Evolutionary conservation across 257 asterid genomes (phyloP).

Genomic region (Petunia axillaris): DNA sequence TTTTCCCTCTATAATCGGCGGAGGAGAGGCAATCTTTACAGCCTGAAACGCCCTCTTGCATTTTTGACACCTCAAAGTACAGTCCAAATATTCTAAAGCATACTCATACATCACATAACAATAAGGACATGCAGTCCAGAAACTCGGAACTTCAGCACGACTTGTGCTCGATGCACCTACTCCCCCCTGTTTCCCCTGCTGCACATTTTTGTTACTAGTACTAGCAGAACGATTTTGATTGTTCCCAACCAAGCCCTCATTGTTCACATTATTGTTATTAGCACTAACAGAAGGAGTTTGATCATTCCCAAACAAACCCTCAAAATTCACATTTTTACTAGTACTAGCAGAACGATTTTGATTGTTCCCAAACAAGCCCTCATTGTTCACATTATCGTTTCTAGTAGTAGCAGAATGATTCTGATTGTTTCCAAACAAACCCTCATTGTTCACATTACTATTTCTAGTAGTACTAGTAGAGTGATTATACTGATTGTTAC

Average conservation of each 20-base stretch:
- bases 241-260: constrained; percentile 38
- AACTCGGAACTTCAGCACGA: constrained; percentile 33
- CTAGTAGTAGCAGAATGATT: constrained; percentile 35
- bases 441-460: constrained; percentile 30
- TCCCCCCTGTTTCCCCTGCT: constrained; percentile 36
- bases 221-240: constrained; percentile 34
- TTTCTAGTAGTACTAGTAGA: constrained; percentile 25
- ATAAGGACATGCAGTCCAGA: constrained; percentile 87
- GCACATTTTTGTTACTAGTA: constrained; percentile 28
- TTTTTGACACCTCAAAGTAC: constrained; percentile 73
- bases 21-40: constrained; percentile 68
- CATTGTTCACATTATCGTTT: constrained; percentile 23
- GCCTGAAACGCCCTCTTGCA: constrained; percentile 87
- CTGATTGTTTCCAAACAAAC: constrained; percentile 33
- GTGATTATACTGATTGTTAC: constrained; percentile 21
- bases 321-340: constrained; percentile 4
- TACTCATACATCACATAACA: constrained; percentile 89
- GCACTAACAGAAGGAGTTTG: constrained; percentile 28
- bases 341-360: constrained; percentile 20
- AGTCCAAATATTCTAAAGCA: constrained; percentile 62
- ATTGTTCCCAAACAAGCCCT: constrained; percentile 30
- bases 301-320: constrained; percentile 21
- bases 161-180: constrained; percentile 31
- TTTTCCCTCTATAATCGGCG: constrained; percentile 63
- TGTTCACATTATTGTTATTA: constrained; percentile 26